Evolutionary conservation across 257 asterid species (phyloP).

Genomic region (Plectranthus barbatus): DNA sequence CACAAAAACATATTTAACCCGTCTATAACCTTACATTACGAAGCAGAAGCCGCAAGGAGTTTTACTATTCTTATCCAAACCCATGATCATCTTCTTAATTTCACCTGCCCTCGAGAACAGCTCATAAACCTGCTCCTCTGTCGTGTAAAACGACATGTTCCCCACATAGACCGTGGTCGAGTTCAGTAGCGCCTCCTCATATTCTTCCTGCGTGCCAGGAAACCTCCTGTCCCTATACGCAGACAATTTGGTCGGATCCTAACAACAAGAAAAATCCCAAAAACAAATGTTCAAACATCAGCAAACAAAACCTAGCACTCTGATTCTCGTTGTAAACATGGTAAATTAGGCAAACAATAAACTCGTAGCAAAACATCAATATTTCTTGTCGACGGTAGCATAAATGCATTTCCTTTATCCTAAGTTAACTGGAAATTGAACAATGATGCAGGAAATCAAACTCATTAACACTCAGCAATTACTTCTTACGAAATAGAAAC

Average conservation of each 20-base stretch:
- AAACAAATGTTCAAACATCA: neutral
- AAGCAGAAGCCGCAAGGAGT: slow-evolving; percentile 99
- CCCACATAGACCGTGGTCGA: slow-evolving; percentile 80
- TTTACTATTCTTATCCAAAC: slow-evolving; percentile 85
- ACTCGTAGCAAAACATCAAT: neutral
- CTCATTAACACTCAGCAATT: neutral
- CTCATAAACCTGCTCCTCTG: slow-evolving; percentile 98
- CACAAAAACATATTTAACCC: neutral
- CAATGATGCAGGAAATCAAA: slow-evolving; percentile 5
- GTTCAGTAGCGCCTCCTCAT: slow-evolving; percentile 63
- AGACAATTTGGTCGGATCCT: slow-evolving; percentile 85
- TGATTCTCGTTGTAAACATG: neutral
- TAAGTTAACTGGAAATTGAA: slow-evolving; percentile 3
- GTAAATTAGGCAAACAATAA: neutral
- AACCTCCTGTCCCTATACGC: slow-evolving; percentile 93
- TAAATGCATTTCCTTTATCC: neutral
- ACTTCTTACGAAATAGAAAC: neutral
- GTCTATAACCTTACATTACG: slow-evolving; percentile 42
- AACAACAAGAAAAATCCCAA: neutral
- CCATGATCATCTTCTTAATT: slow-evolving; percentile 88
- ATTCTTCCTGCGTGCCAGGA: slow-evolving; percentile 84
- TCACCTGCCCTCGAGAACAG: slow-evolving; percentile 88
- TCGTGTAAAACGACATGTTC: slow-evolving; percentile 92
- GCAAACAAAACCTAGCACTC: neutral
- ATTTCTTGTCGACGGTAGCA: neutral